phyloP scores from a whole-genome alignment of 768 basidiomycete genomes.

The Leccinum obscurum region DNA sequence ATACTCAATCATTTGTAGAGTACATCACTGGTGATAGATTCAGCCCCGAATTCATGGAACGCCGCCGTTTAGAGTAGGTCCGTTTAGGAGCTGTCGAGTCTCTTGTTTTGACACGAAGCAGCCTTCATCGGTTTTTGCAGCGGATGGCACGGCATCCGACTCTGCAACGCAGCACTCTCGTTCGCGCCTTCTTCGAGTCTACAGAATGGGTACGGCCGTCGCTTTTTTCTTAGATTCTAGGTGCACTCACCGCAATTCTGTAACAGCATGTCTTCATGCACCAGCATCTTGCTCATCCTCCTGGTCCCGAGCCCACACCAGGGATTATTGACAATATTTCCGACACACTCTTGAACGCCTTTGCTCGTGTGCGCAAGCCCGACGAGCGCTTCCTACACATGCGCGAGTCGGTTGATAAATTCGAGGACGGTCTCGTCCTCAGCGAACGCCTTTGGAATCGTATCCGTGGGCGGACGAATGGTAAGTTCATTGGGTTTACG shows the following conservation, averaged over 20 bases:
- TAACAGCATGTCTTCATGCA: constrained; percentile 94
- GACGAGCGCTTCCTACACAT: constrained; percentile 94
- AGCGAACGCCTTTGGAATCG: constrained; percentile 83
- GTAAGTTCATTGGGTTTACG: constrained; percentile 50
- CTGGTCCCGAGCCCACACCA: constrained; percentile 73
- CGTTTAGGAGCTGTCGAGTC: background rate
- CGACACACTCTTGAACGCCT: constrained; percentile 95
- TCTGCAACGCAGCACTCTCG: constrained; percentile 83
- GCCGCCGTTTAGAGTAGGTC: constrained; percentile 80
- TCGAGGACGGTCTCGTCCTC: constrained; percentile 86
- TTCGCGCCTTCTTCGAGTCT: constrained; percentile 94
- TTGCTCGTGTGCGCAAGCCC: constrained; percentile 93
- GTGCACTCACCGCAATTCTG: constrained; percentile 8
- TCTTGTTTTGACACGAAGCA: constrained; percentile 33
- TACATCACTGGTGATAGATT: constrained; percentile 98
- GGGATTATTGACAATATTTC: constrained; percentile 94
- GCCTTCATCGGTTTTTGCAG: constrained; percentile 90
- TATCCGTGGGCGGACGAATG: constrained; percentile 78
- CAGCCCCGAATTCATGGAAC: constrained; percentile 96
- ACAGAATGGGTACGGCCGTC: constrained; percentile 87
- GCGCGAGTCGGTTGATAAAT: constrained; percentile 91
- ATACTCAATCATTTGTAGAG: constrained; percentile 49
- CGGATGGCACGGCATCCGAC: constrained; percentile 93
- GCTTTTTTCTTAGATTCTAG: background rate
- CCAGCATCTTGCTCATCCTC: constrained; percentile 91